Base-by-base conservation (phyloP, 2,329 filamentous ascomycete species). In the Ophiocordyceps polyrhachis-furcata region DNA sequence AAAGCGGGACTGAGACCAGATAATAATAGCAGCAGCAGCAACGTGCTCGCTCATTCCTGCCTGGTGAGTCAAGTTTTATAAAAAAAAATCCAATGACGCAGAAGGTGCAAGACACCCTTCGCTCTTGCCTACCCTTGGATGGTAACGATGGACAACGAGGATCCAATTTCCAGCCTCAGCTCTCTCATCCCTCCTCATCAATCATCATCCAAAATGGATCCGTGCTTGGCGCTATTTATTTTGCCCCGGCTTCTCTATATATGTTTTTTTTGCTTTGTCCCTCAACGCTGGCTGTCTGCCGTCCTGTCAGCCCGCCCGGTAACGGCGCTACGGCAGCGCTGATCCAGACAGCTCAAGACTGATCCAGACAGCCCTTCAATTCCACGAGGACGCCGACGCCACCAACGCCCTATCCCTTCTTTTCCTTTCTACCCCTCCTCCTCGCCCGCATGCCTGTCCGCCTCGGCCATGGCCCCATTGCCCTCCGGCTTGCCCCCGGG, bases 401-500 rank as follows among this genome's bases (percentile, higher is more conserved):
- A 38, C 35, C n/a, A 3, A 7, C n/a, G 32, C 15, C n/a, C 6
- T 4, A 7, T 9, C 35, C n/a, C 2, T 38, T 14, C 17, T n/a
- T 38, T 38, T 38, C 11, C 25, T 28, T 11, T 11, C 25, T 28
- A 28, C 25, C 25, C 25, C 25, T 28, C 25, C 4, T 8, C 35
- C 17, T 38, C 35, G 35, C 17, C 35, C 35, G 35, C 35, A 38
- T 38, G 41, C n/a, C 40, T 23, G 15, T 15, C 11, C 46, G 21
- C 6, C 12, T 21, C n/a, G 43, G 51, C 43, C 31, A 61, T 60
- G 57, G 45, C 54, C 35, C 17, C 35, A 9, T 38, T 9, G 7
- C 35, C 17, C 35, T 11, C 11, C 19, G 60, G 56, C 43, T 66
- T 76, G 29, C 71, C 71, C 2, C 60, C 64, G 8, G 69, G 69